Conservation (phyloP, 148 eudicot species). For the Mesembryanthemum crystallinum region DNA sequence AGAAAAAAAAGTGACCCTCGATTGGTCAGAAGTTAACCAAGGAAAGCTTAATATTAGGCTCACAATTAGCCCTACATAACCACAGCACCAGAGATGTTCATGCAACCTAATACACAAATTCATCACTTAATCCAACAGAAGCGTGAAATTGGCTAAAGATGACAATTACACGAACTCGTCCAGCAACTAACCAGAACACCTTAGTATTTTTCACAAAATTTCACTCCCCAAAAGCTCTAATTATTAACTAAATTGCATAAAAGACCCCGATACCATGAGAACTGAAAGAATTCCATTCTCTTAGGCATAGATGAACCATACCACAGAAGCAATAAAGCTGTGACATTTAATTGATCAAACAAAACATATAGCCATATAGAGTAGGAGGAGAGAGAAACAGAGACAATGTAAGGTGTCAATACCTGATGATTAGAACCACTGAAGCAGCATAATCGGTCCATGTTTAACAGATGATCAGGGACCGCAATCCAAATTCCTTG, state of each 20-base stretch:
- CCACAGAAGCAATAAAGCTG: neutral
- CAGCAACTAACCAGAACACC: neutral
- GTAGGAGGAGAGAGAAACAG: neutral
- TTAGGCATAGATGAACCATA: neutral
- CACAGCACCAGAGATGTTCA: too few species aligned
- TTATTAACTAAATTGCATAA: neutral
- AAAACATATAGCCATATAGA: neutral
- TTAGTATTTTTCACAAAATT: neutral
- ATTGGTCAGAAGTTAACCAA: too few species aligned
- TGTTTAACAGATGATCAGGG: constrained; percentile 13
- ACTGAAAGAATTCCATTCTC: neutral
- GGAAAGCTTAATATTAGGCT: too few species aligned
- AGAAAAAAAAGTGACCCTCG: too few species aligned
- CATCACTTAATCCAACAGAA: too few species aligned
- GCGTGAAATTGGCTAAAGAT: too few species aligned
- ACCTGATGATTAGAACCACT: constrained; percentile 27
- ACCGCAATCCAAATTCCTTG: neutral
- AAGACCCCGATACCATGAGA: neutral
- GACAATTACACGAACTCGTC: neutral
- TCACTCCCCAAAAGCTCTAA: neutral
- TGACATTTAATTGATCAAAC: neutral
- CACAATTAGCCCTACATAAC: too few species aligned
- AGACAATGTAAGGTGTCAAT: neutral
- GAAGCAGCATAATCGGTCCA: constrained; percentile 35
- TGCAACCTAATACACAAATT: too few species aligned